Conservation (phyloP, 176 grass and related monocot genomes). For the Rhynchospora breviuscula region DNA sequence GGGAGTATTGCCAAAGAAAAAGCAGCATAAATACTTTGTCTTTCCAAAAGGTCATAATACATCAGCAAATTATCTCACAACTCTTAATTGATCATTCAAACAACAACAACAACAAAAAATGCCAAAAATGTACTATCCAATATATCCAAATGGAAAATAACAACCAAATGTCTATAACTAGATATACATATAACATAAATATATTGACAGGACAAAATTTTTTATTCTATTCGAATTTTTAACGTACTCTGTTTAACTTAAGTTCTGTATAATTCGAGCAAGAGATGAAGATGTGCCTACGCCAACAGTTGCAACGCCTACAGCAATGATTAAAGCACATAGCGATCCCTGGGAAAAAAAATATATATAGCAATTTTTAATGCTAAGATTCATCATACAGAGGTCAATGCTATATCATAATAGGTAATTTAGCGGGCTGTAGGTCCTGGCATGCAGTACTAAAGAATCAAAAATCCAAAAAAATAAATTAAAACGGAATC, state of each 20-base stretch:
- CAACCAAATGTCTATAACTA: background rate
- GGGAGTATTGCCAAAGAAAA: background rate
- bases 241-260: background rate
- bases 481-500: background rate
- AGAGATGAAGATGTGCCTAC: constrained; percentile 26
- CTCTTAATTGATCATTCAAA: constrained; percentile 9
- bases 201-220: constrained; percentile 11
- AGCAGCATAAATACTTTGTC: background rate
- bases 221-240: background rate
- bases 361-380: background rate
- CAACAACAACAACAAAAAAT: constrained; percentile 8
- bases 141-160: background rate
- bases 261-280: constrained; percentile 11
- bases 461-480: background rate
- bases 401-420: background rate
- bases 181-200: constrained; percentile 15
- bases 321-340: constrained; percentile 5
- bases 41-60: background rate
- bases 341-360: background rate
- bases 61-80: constrained; percentile 7
- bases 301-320: background rate
- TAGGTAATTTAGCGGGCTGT: background rate
- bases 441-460: background rate
- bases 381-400: background rate
- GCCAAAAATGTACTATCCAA: background rate